phyloP scores from a whole-genome alignment of 495 filamentous ascomycete genomes.

The Aspergillus homomorphus region DNA sequence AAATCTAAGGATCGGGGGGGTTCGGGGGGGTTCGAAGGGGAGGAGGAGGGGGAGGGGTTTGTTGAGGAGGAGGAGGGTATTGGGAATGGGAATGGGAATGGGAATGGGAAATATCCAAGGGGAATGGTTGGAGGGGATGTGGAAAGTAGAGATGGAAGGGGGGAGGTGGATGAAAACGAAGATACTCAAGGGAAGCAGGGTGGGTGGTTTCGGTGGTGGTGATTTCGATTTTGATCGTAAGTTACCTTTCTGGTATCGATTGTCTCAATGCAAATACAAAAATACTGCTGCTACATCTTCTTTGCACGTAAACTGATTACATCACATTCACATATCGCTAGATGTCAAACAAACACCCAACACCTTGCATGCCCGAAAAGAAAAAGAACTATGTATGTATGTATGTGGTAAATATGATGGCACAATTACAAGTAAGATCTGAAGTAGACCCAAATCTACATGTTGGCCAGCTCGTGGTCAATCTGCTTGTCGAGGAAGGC shows the following conservation, averaged over 20 bases:
- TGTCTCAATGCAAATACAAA: not conserved
- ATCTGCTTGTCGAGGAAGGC: constrained; percentile 87
- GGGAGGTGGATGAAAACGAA: constrained; percentile 14
- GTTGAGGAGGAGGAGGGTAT: constrained; percentile 5
- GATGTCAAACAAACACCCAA: not conserved
- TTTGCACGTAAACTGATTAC: too few species aligned
- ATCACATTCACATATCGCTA: too few species aligned
- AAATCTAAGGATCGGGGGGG: constrained; percentile 4
- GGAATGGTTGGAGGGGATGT: not conserved
- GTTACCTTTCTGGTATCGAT: not conserved
- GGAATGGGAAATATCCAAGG: constrained; percentile 12
- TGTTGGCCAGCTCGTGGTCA: constrained; percentile 89
- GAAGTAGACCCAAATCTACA: constrained; percentile 64
- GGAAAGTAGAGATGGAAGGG: constrained; percentile 11
- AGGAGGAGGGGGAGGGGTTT: constrained; percentile 6
- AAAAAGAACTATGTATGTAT: not conserved
- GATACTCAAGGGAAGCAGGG: constrained; percentile 13
- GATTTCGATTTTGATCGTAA: constrained; percentile 2
- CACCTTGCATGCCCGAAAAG: too few species aligned
- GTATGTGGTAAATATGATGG: constrained; percentile 2
- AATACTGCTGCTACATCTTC: not conserved
- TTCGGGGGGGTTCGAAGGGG: not conserved
- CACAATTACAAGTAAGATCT: constrained; percentile 10
- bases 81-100: constrained; percentile 12
- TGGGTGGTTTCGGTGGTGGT: constrained; percentile 39